These are phyloP conservation scores for Anthracocystis setariae DNA, from an alignment of 1,284 basidiomycete species.

Conservation along the genomic window DNA sequence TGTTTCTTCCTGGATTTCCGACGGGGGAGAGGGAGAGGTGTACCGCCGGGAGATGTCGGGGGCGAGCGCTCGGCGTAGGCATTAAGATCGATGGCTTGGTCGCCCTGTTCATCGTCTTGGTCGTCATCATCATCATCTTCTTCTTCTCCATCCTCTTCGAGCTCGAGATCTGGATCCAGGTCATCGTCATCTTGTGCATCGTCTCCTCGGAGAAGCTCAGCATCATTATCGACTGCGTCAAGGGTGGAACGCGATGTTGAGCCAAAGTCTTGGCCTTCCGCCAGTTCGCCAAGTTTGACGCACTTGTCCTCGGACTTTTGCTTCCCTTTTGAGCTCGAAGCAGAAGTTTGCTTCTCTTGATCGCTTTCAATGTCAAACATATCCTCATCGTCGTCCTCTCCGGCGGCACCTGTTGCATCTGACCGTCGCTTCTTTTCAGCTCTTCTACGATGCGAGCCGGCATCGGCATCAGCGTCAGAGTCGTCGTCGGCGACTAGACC, in stretches of 20 bases:
- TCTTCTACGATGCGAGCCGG: slow-evolving; percentile 47
- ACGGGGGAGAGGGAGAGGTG: slow-evolving; percentile 5
- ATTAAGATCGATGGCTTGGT: slow-evolving; percentile 46
- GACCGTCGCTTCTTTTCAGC: slow-evolving; percentile 71
- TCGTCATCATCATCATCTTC: slow-evolving; percentile 40
- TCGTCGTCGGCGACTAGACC: slow-evolving; percentile 75
- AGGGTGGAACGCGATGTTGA: slow-evolving; percentile 42
- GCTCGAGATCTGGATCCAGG: slow-evolving; percentile 59
- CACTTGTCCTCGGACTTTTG: slow-evolving; percentile 28
- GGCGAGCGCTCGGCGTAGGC: slow-evolving; percentile 54
- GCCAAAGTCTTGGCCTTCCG: slow-evolving; percentile 69
- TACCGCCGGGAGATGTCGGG: slow-evolving; percentile 45
- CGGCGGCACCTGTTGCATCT: slow-evolving; percentile 55
- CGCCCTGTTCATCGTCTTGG: slow-evolving; percentile 30
- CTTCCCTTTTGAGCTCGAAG: slow-evolving; percentile 7
- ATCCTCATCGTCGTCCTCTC: slow-evolving; percentile 74
- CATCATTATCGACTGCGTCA: slow-evolving; percentile 55
- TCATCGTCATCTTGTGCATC: slow-evolving; percentile 35
- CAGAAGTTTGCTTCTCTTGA: slow-evolving; percentile 11
- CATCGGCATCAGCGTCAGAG: slow-evolving; percentile 73
- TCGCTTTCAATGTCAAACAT: slow-evolving; percentile 78
- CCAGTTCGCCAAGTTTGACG: slow-evolving; percentile 83
- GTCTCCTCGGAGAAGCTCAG: slow-evolving; percentile 17
- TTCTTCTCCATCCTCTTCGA: slow-evolving; percentile 50
- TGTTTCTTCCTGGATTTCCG: slow-evolving; percentile 15